Base-by-base conservation (phyloP, 768 basidiomycete genomes). In the Fibroporia radiculosa region DNA sequence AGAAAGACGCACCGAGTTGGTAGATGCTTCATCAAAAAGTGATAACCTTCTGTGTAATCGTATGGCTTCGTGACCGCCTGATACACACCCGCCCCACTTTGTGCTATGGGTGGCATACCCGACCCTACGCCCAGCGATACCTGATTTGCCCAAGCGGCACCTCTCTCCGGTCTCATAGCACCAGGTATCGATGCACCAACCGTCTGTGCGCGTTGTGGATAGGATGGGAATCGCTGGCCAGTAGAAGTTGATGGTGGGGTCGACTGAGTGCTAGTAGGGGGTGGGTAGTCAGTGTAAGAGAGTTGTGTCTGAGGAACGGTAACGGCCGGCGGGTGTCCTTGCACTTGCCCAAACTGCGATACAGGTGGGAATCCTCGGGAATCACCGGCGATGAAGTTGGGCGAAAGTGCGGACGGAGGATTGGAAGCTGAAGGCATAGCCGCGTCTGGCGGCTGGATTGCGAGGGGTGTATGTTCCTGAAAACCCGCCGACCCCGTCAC, bases 31-130 rank as follows among this genome's bases (percentile, higher is more conserved):
- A 98, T 97, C 54, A 97, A 71, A 62, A 87, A 89, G 62, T 96
- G 95, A 60, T 97, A 97, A 18, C 92, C 92, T 68, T 96, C 86
- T 13, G 91, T 95, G 57, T 97, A 96, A 61, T 95, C 92, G 59
- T 92, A 95, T 4, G 91, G 86, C 57, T 76, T 72, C 13, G 80
- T 73, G 37, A 75, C 80, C 61, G 66, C 78, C 71, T 69, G 73
- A 67, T 70, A 87, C 65, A 68, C 74, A 67, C 69, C 81, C 48
- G 33, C 51, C 54, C 33, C 51, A 36, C 49, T 38, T 53, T 26
- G 41, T 44, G 49, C 39, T 40, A 36, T 35, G 41, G 45, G 33
- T 25, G 44, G 13, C 34, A 47, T 18, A 33, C 46, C 45, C 49
- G 59, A 25, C 11, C 42, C 42, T 24, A 25, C 22, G 24, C 32